These are phyloP conservation scores for Mycena pura DNA, from an alignment of 768 basidiomycete genomes.

Conservation along the genomic window DNA sequence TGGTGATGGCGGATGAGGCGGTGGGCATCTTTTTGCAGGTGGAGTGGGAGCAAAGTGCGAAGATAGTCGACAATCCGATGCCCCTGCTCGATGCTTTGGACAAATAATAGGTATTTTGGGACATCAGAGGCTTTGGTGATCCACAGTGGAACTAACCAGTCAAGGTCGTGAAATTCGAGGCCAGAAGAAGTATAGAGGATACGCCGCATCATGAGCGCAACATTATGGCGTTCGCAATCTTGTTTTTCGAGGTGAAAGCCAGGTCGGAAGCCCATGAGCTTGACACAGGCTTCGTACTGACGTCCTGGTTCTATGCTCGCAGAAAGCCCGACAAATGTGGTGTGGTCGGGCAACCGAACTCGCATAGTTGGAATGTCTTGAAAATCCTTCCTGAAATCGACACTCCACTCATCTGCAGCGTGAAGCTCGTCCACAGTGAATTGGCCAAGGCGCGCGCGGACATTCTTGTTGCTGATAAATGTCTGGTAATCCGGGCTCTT, in stretches of 20 bases:
- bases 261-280: constrained; percentile 10
- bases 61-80: background rate
- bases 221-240: constrained; percentile 5
- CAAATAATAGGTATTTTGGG: background rate
- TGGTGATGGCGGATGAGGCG: constrained; percentile 8
- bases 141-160: background rate
- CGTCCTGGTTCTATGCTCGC: constrained; percentile 5
- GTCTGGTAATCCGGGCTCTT: background rate
- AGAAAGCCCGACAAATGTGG: background rate
- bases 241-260: constrained; percentile 4
- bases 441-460: constrained; percentile 1
- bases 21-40: constrained; percentile 5
- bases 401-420: constrained; percentile 5
- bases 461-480: constrained; percentile 1
- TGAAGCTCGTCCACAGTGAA: constrained; percentile 9
- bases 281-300: background rate
- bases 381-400: background rate
- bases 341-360: background rate
- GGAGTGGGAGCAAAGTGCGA: background rate
- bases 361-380: background rate
- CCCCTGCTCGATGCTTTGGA: background rate
- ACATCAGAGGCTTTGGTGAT: background rate
- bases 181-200: background rate
- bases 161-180: background rate
- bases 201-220: background rate